Conservation (phyloP, 1,284 basidiomycete species). For the Papiliotrema fonsecae region DNA sequence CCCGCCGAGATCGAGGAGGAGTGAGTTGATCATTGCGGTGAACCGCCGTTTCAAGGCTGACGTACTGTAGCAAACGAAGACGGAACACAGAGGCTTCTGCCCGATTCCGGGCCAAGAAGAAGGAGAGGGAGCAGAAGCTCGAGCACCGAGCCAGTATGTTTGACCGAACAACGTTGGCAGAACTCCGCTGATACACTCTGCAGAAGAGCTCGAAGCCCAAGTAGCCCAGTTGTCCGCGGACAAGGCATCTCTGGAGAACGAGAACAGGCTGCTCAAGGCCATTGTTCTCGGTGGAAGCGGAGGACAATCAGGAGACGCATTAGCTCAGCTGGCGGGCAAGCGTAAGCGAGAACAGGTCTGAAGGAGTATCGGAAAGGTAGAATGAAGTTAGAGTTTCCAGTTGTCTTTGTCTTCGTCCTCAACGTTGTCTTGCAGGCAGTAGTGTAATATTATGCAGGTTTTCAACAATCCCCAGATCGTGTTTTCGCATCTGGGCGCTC, state of each 20-base stretch:
- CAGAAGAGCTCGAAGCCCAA: conserved; percentile 74
- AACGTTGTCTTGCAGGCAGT: too few species aligned
- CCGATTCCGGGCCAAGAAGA: conserved; percentile 98
- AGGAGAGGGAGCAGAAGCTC: conserved; percentile 90
- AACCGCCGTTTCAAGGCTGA: not conserved
- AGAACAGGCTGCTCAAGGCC: conserved; percentile 93
- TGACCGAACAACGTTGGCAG: not conserved
- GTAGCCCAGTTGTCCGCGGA: conserved; percentile 82
- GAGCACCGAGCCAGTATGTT: conserved; percentile 67
- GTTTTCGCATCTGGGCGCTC: too few species aligned
- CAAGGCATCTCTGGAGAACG: conserved; percentile 81
- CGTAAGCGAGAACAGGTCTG: conserved; percentile 32
- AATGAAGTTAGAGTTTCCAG: too few species aligned
- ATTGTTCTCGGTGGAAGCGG: conserved; percentile 75
- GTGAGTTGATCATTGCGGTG: conserved; percentile 17
- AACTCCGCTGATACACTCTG: not conserved
- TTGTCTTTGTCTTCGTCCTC: too few species aligned
- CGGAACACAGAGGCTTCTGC: conserved; percentile 95
- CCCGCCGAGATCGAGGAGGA: conserved; percentile 42
- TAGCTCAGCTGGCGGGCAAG: conserved; percentile 33
- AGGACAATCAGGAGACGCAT: conserved; percentile 20
- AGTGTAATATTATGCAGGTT: too few species aligned
- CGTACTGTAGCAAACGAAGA: conserved; percentile 64
- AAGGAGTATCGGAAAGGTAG: too few species aligned
- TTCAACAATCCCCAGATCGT: too few species aligned